phyloP scores from a whole-genome alignment of 225 moss, liverwort and hornwort genomes.

The Pseudoscleropodium purum region DNA sequence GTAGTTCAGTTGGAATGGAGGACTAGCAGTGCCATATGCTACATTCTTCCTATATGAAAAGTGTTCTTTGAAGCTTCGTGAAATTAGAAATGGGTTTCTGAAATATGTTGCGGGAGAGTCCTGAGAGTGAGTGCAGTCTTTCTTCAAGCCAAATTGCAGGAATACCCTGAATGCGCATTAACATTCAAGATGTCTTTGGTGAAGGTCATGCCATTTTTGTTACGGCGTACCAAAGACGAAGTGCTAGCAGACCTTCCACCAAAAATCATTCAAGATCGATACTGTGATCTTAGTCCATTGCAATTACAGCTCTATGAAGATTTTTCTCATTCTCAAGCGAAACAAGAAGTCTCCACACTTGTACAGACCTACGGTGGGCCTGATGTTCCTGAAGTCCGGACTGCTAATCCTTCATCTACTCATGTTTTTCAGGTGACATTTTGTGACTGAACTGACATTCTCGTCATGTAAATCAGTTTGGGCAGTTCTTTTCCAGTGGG shows the following conservation, averaged over 20 bases:
- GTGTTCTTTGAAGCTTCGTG: background rate
- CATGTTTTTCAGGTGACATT: conserved; percentile 84
- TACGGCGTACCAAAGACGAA: conserved; percentile 88
- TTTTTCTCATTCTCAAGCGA: conserved; percentile 83
- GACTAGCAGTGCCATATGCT: background rate
- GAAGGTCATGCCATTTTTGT: conserved; percentile 90
- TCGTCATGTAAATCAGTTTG: background rate
- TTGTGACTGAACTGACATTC: background rate
- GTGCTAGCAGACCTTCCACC: conserved; percentile 91
- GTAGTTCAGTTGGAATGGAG: background rate
- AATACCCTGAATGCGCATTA: background rate
- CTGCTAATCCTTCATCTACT: conserved; percentile 45
- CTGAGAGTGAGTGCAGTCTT: background rate
- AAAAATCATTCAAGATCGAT: conserved; percentile 89
- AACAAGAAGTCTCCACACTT: conserved; percentile 67
- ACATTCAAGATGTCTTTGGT: background rate
- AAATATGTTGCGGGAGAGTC: background rate
- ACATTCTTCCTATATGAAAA: background rate
- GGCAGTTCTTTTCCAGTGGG: background rate
- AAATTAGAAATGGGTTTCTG: background rate
- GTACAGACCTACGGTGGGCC: conserved; percentile 58
- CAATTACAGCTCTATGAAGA: conserved; percentile 87
- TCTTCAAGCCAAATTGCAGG: background rate
- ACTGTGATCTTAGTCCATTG: conserved; percentile 85
- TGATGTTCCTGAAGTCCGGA: conserved; percentile 38